Evolutionary conservation across 768 basidiomycete genomes (phyloP).

Genomic region (Melanogaster broomeanus): DNA sequence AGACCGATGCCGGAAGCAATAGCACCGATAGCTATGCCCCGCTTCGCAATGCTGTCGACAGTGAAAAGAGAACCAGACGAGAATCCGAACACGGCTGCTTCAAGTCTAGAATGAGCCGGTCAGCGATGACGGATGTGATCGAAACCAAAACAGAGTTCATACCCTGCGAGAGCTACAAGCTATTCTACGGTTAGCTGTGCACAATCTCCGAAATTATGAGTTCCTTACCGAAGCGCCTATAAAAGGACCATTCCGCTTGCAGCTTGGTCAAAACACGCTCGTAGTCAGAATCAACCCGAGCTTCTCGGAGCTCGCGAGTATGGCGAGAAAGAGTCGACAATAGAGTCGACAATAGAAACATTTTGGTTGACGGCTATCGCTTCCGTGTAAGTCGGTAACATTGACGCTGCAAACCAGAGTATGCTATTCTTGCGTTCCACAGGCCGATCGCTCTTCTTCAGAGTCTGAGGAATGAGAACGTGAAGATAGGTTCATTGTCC

Average conservation of each 20-base stretch:
- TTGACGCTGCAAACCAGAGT: slow-evolving; percentile 38
- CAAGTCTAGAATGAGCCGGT: slow-evolving; percentile 31
- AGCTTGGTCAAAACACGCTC: slow-evolving; percentile 50
- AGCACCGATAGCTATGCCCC: slow-evolving; percentile 57
- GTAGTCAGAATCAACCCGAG: slow-evolving; percentile 43
- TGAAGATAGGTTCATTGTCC: slow-evolving; percentile 10
- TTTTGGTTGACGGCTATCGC: slow-evolving; percentile 31
- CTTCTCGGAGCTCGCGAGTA: slow-evolving; percentile 55
- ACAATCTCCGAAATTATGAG: background rate
- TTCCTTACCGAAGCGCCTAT: slow-evolving; percentile 57
- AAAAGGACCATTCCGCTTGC: slow-evolving; percentile 64
- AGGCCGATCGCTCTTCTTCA: slow-evolving; percentile 6
- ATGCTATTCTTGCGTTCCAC: slow-evolving; percentile 5
- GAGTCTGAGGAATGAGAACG: slow-evolving; percentile 20
- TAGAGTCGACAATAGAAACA: slow-evolving; percentile 34
- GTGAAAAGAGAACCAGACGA: slow-evolving; percentile 51
- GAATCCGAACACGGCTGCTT: slow-evolving; percentile 67
- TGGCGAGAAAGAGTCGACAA: slow-evolving; percentile 53
- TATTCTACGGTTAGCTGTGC: slow-evolving; percentile 20
- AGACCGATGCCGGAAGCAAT: slow-evolving; percentile 67
- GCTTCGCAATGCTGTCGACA: slow-evolving; percentile 47
- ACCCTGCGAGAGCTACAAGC: slow-evolving; percentile 66
- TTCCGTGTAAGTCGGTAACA: slow-evolving; percentile 48
- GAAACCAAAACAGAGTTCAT: slow-evolving; percentile 20
- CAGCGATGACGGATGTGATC: background rate